Evolutionary conservation across 2,329 filamentous ascomycete genomes (phyloP), one percentile per base, ranked within the genome.

Genomic region (Diaporthe ampelina): DNA sequence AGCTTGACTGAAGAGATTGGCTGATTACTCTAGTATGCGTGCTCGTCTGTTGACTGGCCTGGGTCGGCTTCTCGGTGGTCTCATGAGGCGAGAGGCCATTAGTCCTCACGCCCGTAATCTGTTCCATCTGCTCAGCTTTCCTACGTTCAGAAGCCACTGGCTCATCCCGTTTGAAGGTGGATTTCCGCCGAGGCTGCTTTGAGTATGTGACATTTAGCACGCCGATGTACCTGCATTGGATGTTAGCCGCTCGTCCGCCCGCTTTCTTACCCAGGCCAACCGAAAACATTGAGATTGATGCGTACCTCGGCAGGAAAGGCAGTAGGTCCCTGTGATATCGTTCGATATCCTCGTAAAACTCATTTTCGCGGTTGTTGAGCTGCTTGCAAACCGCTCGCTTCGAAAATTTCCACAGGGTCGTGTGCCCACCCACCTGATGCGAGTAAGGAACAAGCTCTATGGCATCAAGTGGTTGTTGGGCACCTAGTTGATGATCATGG

Each of bases 331-430:
- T 94, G 83, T 99, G 96, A 78, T 94, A 91, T 80, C 91, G 92
- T 86, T 99, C 97, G 79, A 98, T 94, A 72, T 93, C 97, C 84
- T 99, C 97, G 83, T 99, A 99, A 82, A 99, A 99, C 84, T 98
- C 95, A 83, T 99, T 99, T 82, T 99, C 97, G 80, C 96, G 91
- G 82, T 98, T 99, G 83, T 98, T 99, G 80, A 99, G 90, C 84
- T 98, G 95, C 84, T 99, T 99, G 88, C 97, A 99, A 15, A 99
- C 95, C 73, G 97, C 97, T 79, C 95, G 91, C 78, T 95, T 92
- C 24, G 97, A 98, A 81, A 99, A 98, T 56, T 96, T 93, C 90
- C 97, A 99, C 48, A 99, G 90, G 0, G 96, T 98, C 9, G 95
- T 98, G 82, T 99, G 97, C 0, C 97, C 97, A 74, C 97, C 97